Conservation (phyloP, 441 rosid genomes). For the Mallotus japonicus region DNA sequence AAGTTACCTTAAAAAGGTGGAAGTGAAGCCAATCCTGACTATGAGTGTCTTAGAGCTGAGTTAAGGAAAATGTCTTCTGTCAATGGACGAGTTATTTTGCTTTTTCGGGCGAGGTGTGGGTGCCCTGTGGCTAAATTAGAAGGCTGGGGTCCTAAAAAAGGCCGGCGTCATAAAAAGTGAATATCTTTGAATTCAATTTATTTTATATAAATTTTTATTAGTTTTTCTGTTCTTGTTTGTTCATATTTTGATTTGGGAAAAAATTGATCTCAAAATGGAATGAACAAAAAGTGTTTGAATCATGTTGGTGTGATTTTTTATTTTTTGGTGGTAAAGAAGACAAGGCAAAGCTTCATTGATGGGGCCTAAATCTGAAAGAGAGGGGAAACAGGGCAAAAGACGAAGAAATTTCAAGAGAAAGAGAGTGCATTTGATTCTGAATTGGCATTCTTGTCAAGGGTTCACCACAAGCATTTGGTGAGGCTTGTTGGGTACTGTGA, state of each 20-base stretch:
- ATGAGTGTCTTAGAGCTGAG: conserved; percentile 34
- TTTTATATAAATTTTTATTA: not conserved
- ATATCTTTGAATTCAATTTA: conserved; percentile 18
- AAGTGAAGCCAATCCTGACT: conserved; percentile 32
- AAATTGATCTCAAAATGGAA: not conserved
- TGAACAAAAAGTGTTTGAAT: not conserved
- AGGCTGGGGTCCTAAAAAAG: conserved; percentile 79
- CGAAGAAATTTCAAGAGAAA: conserved; percentile 65
- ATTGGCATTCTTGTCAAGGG: conserved; percentile 66
- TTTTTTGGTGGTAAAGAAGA: too few relatives aligned
- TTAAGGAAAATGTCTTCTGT: conserved; percentile 39
- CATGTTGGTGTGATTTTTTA: too few relatives aligned
- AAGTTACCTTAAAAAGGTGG: conserved; percentile 43
- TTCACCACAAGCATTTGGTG: conserved; percentile 87
- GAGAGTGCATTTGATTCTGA: conserved; percentile 90
- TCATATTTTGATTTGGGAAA: not conserved
- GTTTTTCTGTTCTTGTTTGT: too few relatives aligned
- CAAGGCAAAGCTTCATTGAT: too few relatives aligned
- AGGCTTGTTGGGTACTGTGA: conserved; percentile 86
- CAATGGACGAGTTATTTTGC: conserved; percentile 33
- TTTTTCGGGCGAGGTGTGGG: conserved; percentile 51
- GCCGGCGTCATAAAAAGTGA: conserved; percentile 84
- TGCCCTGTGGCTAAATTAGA: conserved; percentile 87
- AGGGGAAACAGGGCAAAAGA: conserved; percentile 50
- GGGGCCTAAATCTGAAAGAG: too few relatives aligned